phyloP scores from a whole-genome alignment of 495 filamentous ascomycete species.

The Glutinoglossum americanum region DNA sequence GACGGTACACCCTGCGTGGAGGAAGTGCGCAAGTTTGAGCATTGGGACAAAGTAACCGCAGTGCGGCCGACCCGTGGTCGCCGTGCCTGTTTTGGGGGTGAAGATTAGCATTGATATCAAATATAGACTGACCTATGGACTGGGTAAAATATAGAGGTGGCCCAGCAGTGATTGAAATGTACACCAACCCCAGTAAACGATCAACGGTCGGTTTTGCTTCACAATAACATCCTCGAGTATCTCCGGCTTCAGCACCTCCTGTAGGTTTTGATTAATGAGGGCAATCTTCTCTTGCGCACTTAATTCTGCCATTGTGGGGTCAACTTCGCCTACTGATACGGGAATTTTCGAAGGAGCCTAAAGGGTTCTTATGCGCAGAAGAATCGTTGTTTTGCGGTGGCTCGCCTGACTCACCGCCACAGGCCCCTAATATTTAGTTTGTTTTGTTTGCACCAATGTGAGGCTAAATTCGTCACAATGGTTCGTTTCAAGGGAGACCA shows the following conservation, averaged over 20 bases:
- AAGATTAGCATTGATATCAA: slow-evolving; percentile 7
- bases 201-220: slow-evolving; percentile 44
- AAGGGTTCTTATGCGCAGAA: no score
- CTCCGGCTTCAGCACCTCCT: slow-evolving; percentile 69
- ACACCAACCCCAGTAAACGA: slow-evolving; percentile 63
- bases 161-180: background rate
- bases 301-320: background rate
- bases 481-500: no score
- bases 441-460: no score
- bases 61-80: slow-evolving; percentile 62
- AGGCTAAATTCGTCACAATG: no score
- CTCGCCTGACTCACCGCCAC: no score
- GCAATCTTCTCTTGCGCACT: slow-evolving; percentile 26
- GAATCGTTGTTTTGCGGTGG: no score
- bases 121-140: background rate
- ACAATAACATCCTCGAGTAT: slow-evolving; percentile 57
- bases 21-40: slow-evolving; percentile 76
- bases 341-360: no score
- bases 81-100: slow-evolving; percentile 31
- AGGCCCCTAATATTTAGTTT: no score
- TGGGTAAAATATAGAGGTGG: background rate
- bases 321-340: no score
- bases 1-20: slow-evolving; percentile 65
- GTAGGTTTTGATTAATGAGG: slow-evolving; percentile 62
- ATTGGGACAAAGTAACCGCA: slow-evolving; percentile 68